Evolutionary conservation across 805 yeast species (phyloP), one percentile per base, ranked within the genome.

Genomic region (Saccharomycopsis malanga): DNA sequence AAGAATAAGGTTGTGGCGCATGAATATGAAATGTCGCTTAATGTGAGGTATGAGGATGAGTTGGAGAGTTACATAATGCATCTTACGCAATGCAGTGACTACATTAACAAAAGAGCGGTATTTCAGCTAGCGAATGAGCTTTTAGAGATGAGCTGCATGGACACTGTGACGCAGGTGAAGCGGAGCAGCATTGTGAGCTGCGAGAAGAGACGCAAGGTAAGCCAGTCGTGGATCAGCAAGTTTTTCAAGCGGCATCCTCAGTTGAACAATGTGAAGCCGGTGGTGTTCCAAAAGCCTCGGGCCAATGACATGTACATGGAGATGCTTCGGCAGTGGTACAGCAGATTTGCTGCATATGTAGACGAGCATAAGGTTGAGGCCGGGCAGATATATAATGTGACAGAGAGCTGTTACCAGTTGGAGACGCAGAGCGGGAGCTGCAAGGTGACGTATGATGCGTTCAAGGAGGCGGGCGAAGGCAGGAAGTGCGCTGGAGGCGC

Each of bases 1-100:
- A 45, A 37, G 38, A 49, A 49, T 39, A 49, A 49, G 29, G 53
- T 49, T 25, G 50, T 49, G 29, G 53, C 53, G 14, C 53, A 49
- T 22, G 53, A 49, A 27, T 49, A 49, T 34, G 53, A 49, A 39
- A 49, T 49, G 53, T 42, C 45, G n/a, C 36, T 49, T 15, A 46
- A 46, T 30, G 53, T 49, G 4, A 29, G 9, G 15, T 42, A 49
- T 27, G 53, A 49, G 36, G 41, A 49, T 24, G 35, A 49, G 30
- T 36, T 49, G 20, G 53, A 49, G 27, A 36, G 25, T 18, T 49
- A 39, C 22, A 39, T 49, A 12, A 34, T 22, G 6, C 30, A n/a
- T 22, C 32, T 49, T 15, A 41, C 46, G 5, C 25, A 29, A 17
- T 37, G 40, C 22, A 34, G 39, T 12, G 43, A 37, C 17, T 49